A percentile compares a stretch with the other conserved stretches of the same genome.
Evolutionary conservation across 208 protist genomes (phyloP).

Genomic region (Histomonas meleagridis): DNA sequence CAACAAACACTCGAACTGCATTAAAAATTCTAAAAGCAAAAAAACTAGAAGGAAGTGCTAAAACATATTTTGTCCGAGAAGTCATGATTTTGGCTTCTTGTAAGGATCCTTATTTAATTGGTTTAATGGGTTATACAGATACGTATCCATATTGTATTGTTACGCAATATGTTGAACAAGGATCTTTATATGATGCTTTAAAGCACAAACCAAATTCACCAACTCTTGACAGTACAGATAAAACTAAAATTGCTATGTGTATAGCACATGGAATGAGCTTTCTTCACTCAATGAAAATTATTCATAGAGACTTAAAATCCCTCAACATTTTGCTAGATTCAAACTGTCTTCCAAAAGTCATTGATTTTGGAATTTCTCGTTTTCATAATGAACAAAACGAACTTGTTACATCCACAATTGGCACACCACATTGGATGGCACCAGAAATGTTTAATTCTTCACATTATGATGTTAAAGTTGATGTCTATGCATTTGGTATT

Average conservation of each 20-base stretch:
- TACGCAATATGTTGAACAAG: neutral
- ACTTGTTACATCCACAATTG: neutral
- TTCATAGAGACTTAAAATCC: conserved; percentile 24
- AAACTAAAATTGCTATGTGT: neutral
- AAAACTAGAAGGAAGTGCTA: neutral
- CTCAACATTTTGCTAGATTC: neutral
- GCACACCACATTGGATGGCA: conserved; percentile 30
- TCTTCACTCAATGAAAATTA: neutral
- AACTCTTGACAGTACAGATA: neutral
- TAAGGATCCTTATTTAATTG: neutral
- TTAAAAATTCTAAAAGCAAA: neutral
- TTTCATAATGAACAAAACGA: neutral
- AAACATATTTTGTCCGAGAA: neutral
- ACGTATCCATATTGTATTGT: neutral
- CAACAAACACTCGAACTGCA: neutral
- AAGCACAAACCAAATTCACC: neutral
- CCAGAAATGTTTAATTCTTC: neutral
- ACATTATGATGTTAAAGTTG: neutral
- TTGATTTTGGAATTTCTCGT: neutral
- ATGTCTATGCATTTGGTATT: conserved; percentile 27
- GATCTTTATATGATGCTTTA: neutral
- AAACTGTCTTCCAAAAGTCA: neutral
- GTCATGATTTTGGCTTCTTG: neutral
- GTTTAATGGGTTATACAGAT: neutral
- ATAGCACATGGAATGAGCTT: neutral